Conservation (phyloP, 768 basidiomycete genomes). For the Kwoniella mangroviensis region DNA sequence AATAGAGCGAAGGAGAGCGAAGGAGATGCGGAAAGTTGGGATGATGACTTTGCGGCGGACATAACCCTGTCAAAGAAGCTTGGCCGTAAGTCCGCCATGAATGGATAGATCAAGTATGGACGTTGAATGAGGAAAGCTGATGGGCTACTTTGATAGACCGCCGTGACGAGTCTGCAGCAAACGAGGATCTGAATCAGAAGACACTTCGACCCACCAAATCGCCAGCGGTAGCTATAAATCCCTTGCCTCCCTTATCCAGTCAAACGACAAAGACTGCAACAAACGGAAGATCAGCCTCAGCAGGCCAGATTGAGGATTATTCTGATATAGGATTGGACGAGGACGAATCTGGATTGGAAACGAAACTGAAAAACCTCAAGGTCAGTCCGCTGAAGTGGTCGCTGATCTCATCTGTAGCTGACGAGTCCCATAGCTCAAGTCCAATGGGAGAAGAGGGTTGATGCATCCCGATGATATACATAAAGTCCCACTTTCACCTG, state of each 20-base stretch:
- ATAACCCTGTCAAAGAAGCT: slow-evolving; percentile 88
- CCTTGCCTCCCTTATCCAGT: background rate
- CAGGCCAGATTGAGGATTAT: slow-evolving; percentile 62
- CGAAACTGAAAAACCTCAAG: slow-evolving; percentile 84
- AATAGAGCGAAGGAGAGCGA: slow-evolving; percentile 41
- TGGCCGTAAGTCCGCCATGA: slow-evolving; percentile 63
- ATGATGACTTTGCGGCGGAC: slow-evolving; percentile 95
- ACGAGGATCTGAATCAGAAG: slow-evolving; percentile 52
- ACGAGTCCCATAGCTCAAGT: slow-evolving; percentile 30
- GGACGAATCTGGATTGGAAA: slow-evolving; percentile 70
- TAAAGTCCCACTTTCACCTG: slow-evolving; percentile 21
- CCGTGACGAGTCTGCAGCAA: slow-evolving; percentile 64
- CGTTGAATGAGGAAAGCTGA: background rate
- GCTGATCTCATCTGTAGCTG: background rate
- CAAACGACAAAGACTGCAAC: background rate
- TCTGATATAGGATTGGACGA: slow-evolving; percentile 84
- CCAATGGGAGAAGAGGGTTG: slow-evolving; percentile 38
- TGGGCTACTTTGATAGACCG: slow-evolving; percentile 53
- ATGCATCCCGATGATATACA: slow-evolving; percentile 50
- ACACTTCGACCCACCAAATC: slow-evolving; percentile 50
- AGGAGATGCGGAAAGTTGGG: slow-evolving; percentile 79
- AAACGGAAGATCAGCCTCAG: slow-evolving; percentile 8
- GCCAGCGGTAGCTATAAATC: slow-evolving; percentile 19
- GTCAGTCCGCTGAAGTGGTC: slow-evolving; percentile 58
- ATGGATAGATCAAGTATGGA: background rate